Evolutionary conservation across 1,284 basidiomycete genomes (phyloP).

Genomic region (Tylopilus orsonianus): DNA sequence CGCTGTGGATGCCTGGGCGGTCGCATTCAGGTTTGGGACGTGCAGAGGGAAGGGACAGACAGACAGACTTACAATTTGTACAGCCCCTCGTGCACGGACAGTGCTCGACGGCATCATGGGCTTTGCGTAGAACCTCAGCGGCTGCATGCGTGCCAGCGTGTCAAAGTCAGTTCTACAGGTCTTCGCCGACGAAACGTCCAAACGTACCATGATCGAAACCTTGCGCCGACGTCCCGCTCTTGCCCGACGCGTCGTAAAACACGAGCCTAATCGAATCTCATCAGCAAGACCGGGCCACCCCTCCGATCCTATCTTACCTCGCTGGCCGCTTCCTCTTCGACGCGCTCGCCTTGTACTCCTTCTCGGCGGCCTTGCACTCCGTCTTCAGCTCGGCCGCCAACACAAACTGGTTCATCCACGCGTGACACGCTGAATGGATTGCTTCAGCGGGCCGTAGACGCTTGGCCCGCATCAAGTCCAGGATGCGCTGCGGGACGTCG

Average conservation of each 20-base stretch:
- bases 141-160: conserved; percentile 1
- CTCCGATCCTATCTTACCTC: conserved; percentile 56
- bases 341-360: conserved; percentile 66
- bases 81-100: conserved; percentile 79
- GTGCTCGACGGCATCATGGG: conserved; percentile 59
- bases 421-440: conserved; percentile 86
- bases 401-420: conserved; percentile 77
- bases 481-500: conserved; percentile 63
- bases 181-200: neutral
- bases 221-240: conserved; percentile 71
- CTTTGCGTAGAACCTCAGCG: conserved; percentile 57
- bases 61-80: conserved; percentile 55
- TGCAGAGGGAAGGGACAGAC: neutral
- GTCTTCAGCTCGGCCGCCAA: conserved; percentile 75
- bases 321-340: conserved; percentile 76
- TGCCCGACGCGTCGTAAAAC: conserved; percentile 78
- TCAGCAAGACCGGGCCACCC: neutral
- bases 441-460: conserved; percentile 70
- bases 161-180: neutral
- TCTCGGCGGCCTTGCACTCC: conserved; percentile 82
- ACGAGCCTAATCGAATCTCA: conserved; percentile 55
- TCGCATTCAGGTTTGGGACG: neutral
- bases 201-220: conserved; percentile 79
- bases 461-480: conserved; percentile 56
- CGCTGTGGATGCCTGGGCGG: conserved; percentile 60